A percentile compares a stretch with the other conserved stretches of the same genome.
phyloP scores from a whole-genome alignment of 768 basidiomycete genomes.

The Amylocystis lapponica region DNA sequence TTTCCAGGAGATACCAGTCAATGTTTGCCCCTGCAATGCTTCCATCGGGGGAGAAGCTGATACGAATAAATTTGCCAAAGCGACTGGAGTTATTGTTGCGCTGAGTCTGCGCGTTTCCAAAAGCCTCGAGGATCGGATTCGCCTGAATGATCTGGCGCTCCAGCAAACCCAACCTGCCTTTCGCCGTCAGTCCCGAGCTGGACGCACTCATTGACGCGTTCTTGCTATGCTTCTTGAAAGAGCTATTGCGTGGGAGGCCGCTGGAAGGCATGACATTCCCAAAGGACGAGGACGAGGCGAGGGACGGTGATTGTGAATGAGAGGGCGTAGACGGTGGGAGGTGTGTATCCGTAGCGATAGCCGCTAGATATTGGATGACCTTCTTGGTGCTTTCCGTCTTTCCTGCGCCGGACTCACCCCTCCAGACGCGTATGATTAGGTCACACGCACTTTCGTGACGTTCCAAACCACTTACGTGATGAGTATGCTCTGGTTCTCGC shows the following conservation, averaged over 20 bases:
- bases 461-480: constrained; percentile 73
- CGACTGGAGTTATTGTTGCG: constrained; percentile 98
- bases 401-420: constrained; percentile 97
- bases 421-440: constrained; percentile 32
- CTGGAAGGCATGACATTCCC: constrained; percentile 51
- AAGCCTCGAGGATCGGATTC: constrained; percentile 95
- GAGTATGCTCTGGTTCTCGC: constrained; percentile 95
- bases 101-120: constrained; percentile 98
- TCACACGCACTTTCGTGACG: not conserved
- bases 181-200: constrained; percentile 48
- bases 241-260: constrained; percentile 65
- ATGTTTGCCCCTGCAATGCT: constrained; percentile 97
- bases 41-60: constrained; percentile 88
- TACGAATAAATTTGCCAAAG: constrained; percentile 97
- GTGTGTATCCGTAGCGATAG: constrained; percentile 84
- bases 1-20: constrained; percentile 98
- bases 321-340: constrained; percentile 42
- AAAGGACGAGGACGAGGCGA: constrained; percentile 45
- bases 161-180: constrained; percentile 77
- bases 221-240: constrained; percentile 50
- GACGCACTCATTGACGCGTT: constrained; percentile 34
- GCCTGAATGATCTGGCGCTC: constrained; percentile 97
- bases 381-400: constrained; percentile 99
- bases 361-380: constrained; percentile 97
- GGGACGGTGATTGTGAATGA: constrained; percentile 63